Percentiles rank a stretch among this genome's conserved stretches.
These are phyloP conservation scores for Quillaja saponaria DNA, from an alignment of 306 rosid genomes.

Conservation along the genomic window DNA sequence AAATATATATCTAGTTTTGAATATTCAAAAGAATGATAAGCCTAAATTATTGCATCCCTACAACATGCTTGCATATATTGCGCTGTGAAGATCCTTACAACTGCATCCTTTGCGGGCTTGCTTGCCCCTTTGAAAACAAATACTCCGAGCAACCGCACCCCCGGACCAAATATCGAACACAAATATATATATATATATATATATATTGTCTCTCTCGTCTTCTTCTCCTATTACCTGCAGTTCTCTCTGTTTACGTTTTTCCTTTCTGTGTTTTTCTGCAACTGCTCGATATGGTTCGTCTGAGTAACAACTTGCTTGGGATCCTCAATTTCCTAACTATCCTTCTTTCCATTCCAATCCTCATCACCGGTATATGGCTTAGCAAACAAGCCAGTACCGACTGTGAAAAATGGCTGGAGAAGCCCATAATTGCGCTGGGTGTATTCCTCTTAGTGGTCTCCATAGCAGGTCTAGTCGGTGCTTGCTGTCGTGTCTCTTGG, in stretches of 20 bases:
- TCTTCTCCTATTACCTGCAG: too few species aligned
- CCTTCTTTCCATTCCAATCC: constrained; percentile 67
- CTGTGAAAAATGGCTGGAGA: constrained; percentile 64
- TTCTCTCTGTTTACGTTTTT: neutral
- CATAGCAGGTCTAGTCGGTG: constrained; percentile 70
- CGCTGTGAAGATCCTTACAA: too few species aligned
- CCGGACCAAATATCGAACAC: too few species aligned
- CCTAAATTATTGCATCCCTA: too few species aligned
- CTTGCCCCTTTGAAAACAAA: too few species aligned
- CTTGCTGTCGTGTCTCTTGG: constrained; percentile 62
- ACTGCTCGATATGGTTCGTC: constrained; percentile 28
- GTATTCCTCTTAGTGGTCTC: constrained; percentile 65
- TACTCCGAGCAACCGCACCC: too few species aligned
- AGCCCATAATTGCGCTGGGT: constrained; percentile 65
- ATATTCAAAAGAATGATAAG: too few species aligned
- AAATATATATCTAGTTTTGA: too few species aligned
- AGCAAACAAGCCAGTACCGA: constrained; percentile 54
- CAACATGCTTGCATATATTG: too few species aligned
- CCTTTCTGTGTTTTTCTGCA: neutral
- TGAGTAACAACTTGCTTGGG: constrained; percentile 69
- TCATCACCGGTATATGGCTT: constrained; percentile 62
- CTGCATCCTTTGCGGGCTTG: too few species aligned
- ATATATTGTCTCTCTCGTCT: neutral
- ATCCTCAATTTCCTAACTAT: constrained; percentile 62
- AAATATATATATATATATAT: too few species aligned